These are phyloP conservation scores for Venturia oleaginea DNA, from an alignment of 2,329 filamentous ascomycete species.

Conservation along the genomic window DNA sequence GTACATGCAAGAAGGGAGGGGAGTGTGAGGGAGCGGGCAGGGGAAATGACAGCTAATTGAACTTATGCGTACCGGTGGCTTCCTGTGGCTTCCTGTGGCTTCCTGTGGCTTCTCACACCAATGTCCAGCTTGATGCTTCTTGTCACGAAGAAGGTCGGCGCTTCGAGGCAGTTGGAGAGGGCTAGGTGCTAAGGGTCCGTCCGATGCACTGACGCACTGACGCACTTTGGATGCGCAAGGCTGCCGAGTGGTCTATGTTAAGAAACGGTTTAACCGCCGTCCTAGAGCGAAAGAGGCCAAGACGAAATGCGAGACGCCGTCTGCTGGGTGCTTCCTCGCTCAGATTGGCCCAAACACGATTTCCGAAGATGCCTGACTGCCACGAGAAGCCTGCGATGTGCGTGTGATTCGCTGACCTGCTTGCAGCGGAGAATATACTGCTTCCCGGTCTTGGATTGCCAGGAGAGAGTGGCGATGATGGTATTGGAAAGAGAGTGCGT, in stretches of 20 bases:
- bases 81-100: background rate
- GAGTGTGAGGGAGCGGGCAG: background rate
- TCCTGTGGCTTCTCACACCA: too few relatives aligned
- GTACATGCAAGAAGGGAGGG: constrained; percentile 14
- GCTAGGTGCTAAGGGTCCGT: constrained; percentile 3
- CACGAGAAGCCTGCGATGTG: background rate
- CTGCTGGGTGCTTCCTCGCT: background rate
- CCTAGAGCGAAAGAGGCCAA: background rate
- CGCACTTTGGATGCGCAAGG: constrained; percentile 3
- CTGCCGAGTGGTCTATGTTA: background rate
- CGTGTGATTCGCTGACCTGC: background rate
- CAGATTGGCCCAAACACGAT: background rate
- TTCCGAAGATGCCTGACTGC: background rate
- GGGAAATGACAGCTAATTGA: constrained; percentile 7
- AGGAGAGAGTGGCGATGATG: background rate
- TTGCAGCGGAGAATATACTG: constrained; percentile 2
- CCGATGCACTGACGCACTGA: background rate
- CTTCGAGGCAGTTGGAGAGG: constrained; percentile 2
- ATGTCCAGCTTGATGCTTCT: background rate
- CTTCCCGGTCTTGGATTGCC: too few relatives aligned
- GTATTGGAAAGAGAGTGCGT: background rate
- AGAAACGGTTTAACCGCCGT: constrained; percentile 2
- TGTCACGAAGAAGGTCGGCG: constrained; percentile 1
- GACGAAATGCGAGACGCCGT: background rate
- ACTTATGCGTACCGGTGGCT: background rate